Conservation (phyloP, 495 filamentous ascomycete species). For the Melanomma pulvis-pyrius region DNA sequence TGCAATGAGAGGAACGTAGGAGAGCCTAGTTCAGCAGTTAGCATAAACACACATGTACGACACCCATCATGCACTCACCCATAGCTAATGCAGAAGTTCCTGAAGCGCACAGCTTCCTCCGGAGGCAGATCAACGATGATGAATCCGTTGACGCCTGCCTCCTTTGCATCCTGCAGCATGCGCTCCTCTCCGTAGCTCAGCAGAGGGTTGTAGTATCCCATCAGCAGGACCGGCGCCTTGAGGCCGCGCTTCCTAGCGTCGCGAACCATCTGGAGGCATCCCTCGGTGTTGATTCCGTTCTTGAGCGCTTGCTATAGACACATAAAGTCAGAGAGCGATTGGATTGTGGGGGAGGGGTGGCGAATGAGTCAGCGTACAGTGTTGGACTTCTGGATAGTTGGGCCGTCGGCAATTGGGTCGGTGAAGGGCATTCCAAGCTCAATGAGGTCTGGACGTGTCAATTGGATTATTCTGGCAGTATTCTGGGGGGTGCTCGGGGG, state of each 20-base stretch:
- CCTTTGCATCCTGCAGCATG: constrained; percentile 81
- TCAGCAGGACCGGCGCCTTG: constrained; percentile 80
- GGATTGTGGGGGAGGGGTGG: constrained; percentile 40
- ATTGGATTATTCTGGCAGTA: constrained; percentile 8
- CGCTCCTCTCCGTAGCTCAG: constrained; percentile 90
- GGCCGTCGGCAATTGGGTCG: constrained; percentile 94
- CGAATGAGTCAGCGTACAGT: constrained; percentile 38
- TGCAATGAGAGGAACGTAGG: constrained; percentile 93
- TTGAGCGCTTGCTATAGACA: constrained; percentile 63
- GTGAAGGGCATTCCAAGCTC: constrained; percentile 94
- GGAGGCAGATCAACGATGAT: constrained; percentile 97
- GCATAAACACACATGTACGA: not conserved
- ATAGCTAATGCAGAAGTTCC: constrained; percentile 71
- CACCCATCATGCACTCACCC: constrained; percentile 1
- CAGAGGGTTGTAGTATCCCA: constrained; percentile 99
- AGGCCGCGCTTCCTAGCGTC: constrained; percentile 75
- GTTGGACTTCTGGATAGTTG: constrained; percentile 77
- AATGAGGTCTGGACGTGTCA: constrained; percentile 65
- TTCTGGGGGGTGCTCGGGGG: not conserved
- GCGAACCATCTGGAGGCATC: constrained; percentile 76
- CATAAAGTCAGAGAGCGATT: constrained; percentile 7
- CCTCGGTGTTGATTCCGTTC: constrained; percentile 82
- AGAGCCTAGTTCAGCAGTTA: constrained; percentile 59
- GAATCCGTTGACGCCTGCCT: constrained; percentile 91
- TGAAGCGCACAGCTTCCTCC: constrained; percentile 92